Evolutionary conservation across 768 basidiomycete species (phyloP), one percentile per base, ranked within the genome.

Genomic region (Mycena epipterygia): DNA sequence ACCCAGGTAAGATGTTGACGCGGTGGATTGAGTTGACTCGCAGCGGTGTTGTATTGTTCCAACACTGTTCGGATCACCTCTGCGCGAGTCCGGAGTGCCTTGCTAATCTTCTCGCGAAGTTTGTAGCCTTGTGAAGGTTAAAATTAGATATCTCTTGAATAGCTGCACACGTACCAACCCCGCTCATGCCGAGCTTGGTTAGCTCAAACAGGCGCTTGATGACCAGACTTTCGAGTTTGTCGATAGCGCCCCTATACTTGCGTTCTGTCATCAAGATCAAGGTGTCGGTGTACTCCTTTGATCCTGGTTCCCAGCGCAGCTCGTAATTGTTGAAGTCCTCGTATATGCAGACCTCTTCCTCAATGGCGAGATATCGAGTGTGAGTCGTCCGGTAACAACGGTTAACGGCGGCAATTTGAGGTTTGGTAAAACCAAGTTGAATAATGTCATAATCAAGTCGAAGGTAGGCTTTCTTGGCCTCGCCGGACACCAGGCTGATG

Each of bases 51-150:
- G 68, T 72, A 73, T 4, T 32, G 12, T 0, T 56, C 41, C 7
- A 76, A 46, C 0, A 74, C 74, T 5, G 35, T 68, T 8, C 56
- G 55, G 12, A 78, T 77, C 1, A 66, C 61, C 27, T 75, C 30
- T 11, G 67, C 67, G 1, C 67, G 56, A 2, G 66, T 52, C 33
- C 71, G 48, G 6, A 76, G 37, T 8, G 75, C 73, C 25, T 67
- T 74, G 2, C 46, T 56, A 17, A 74, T 56, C 19, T 75, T 56
- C 44, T 75, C 63, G 7, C 73, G 68, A 32, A 73, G 42, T 46
- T 70, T 69, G 60, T 75, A 75, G 0, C 72, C 74, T 71, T 44
- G 21, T 13, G 44, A 23, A 29, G 9, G 21, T n/a, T 42, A 25
- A n/a, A 11, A 1, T 16, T 1, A 21, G 1, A 53, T 30, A 25